These are phyloP conservation scores for Inga leiocalycina DNA, from an alignment of 306 rosid species.

Conservation along the genomic window DNA sequence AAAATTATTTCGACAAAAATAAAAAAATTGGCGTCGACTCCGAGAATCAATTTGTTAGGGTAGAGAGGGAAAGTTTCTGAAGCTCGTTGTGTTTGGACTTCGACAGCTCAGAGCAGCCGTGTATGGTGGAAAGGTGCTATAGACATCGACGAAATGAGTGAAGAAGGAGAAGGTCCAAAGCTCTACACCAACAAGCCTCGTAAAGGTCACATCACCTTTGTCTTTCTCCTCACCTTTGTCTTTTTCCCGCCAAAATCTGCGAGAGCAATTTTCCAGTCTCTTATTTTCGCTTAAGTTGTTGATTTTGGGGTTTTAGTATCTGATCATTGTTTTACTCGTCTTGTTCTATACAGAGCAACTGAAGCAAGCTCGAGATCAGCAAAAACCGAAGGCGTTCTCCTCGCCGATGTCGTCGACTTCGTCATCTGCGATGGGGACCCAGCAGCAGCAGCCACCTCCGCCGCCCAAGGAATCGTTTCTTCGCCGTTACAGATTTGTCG, in stretches of 20 bases:
- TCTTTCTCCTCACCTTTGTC: not conserved
- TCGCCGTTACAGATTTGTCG: slow-evolving; percentile 76
- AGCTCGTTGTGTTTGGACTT: not conserved
- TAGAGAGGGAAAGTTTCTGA: not conserved
- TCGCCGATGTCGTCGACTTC: slow-evolving; percentile 35
- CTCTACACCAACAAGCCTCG: slow-evolving; percentile 70
- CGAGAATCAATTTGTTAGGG: not conserved
- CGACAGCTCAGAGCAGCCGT: not conserved
- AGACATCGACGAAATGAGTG: slow-evolving; percentile 44
- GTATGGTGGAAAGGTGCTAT: not conserved
- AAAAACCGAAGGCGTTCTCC: slow-evolving; percentile 43
- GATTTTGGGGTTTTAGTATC: slow-evolving; percentile 26
- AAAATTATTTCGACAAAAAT: not conserved
- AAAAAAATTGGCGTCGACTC: too few species aligned
- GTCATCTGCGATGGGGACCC: slow-evolving; percentile 43
- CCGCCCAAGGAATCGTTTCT: slow-evolving; percentile 70
- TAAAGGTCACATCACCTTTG: slow-evolving; percentile 48
- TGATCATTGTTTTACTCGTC: not conserved
- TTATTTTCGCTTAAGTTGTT: slow-evolving; percentile 24
- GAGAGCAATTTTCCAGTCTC: not conserved
- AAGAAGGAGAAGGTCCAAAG: slow-evolving; percentile 62
- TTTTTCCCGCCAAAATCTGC: not conserved
- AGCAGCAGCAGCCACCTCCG: slow-evolving; percentile 40
- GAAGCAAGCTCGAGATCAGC: slow-evolving; percentile 62
- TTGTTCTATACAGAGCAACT: slow-evolving; percentile 43